These are phyloP conservation scores for Stagonosporopsis vannaccii DNA, from an alignment of 2,329 filamentous ascomycete genomes.

Conservation along the genomic window DNA sequence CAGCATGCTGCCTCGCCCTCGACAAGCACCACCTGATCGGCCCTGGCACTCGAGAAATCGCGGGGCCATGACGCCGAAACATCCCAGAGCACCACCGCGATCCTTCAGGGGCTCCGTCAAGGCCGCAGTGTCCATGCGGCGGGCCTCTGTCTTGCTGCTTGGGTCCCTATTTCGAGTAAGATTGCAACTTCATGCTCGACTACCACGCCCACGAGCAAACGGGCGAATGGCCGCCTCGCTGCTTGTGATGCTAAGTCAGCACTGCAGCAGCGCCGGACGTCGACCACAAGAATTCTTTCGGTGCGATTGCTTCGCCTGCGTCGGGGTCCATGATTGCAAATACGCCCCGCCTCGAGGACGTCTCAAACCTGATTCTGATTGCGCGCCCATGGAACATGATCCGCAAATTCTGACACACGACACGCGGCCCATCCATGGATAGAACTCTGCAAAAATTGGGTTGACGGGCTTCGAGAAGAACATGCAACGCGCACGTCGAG, in stretches of 20 bases:
- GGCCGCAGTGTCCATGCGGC: slow-evolving; percentile 9
- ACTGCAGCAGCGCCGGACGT: slow-evolving; percentile 21
- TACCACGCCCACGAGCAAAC: background rate
- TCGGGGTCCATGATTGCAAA: slow-evolving; percentile 18
- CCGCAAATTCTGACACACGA: slow-evolving; percentile 35
- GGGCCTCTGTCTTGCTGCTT: slow-evolving; percentile 6
- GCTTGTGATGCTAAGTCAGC: slow-evolving; percentile 17
- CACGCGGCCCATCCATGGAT: slow-evolving; percentile 29
- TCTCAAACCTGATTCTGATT: slow-evolving; percentile 30
- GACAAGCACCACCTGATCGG: slow-evolving; percentile 35
- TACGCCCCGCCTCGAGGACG: slow-evolving; percentile 25
- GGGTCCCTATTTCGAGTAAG: slow-evolving; percentile 25
- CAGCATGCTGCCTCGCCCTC: slow-evolving; percentile 12
- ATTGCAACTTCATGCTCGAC: slow-evolving; percentile 24
- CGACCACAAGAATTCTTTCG: slow-evolving; percentile 20
- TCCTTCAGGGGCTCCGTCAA: slow-evolving; percentile 3
- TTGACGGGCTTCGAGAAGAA: slow-evolving; percentile 40
- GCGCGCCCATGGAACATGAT: slow-evolving; percentile 21
- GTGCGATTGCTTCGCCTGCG: slow-evolving; percentile 26
- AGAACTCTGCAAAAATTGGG: slow-evolving; percentile 4
- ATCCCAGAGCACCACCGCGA: slow-evolving; percentile 11
- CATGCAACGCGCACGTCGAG: slow-evolving; percentile 32
- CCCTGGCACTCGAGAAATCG: slow-evolving; percentile 29
- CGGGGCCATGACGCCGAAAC: slow-evolving; percentile 37
- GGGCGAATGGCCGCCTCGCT: slow-evolving; percentile 30